Percentiles rank a stretch among this genome's conserved stretches.
Conservation (phyloP, 768 basidiomycete genomes). For the Mycena latifolia region DNA sequence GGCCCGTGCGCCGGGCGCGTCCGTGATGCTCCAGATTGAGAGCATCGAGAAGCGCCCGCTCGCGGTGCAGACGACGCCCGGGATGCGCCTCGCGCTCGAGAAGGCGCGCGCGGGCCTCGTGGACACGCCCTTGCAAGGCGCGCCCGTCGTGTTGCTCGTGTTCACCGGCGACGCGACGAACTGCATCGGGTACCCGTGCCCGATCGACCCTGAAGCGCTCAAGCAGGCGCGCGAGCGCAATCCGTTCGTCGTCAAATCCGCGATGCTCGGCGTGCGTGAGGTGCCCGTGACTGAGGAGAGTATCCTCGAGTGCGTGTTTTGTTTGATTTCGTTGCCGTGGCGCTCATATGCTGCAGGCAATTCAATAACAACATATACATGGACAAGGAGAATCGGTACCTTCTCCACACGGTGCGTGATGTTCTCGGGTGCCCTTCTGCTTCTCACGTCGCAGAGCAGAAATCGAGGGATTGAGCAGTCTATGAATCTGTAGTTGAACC, state of each 20-base stretch:
- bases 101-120: not conserved
- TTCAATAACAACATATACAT: constrained; percentile 27
- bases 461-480: constrained; percentile 16
- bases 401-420: constrained; percentile 17
- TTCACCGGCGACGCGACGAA: constrained; percentile 25
- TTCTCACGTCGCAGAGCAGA: constrained; percentile 2
- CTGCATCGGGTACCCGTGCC: not conserved
- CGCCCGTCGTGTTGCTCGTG: constrained; percentile 20
- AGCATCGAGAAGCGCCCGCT: constrained; percentile 19
- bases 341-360: constrained; percentile 4
- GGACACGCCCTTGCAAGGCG: not conserved
- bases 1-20: constrained; percentile 2
- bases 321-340: not conserved
- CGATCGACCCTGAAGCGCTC: constrained; percentile 17
- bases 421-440: too few species aligned
- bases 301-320: constrained; percentile 19
- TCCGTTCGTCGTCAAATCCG: constrained; percentile 13
- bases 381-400: constrained; percentile 27
- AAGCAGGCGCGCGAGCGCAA: constrained; percentile 23
- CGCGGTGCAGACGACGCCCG: constrained; percentile 7
- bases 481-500: too few species aligned
- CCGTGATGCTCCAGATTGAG: constrained; percentile 24
- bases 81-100: constrained; percentile 17
- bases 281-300: constrained; percentile 21
- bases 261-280: constrained; percentile 4